phyloP scores from a whole-genome alignment of 2,329 filamentous ascomycete genomes.

The Nannizzia gypsea region DNA sequence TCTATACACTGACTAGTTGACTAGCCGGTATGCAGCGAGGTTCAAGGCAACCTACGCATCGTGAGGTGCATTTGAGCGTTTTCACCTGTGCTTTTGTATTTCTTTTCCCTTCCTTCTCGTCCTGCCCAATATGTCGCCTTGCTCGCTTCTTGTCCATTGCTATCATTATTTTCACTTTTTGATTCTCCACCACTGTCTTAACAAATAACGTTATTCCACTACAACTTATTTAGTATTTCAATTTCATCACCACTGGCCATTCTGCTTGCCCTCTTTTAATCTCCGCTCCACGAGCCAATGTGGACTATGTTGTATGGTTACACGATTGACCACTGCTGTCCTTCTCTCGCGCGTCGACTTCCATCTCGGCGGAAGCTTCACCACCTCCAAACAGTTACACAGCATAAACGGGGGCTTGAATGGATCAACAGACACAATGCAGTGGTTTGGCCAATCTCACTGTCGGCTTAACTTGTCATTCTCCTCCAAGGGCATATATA shows the following conservation, averaged over 20 bases:
- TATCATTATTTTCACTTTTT: background rate
- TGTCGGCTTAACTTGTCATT: background rate
- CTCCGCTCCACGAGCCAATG: constrained; percentile 3
- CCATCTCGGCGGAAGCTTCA: background rate
- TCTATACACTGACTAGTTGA: no score
- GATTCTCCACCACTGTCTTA: constrained; percentile 2
- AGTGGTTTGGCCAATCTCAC: background rate
- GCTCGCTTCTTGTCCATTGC: background rate
- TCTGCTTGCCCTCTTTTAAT: background rate
- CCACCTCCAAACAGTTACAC: background rate
- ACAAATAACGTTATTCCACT: background rate
- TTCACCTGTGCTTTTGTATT: background rate
- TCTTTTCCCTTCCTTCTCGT: background rate
- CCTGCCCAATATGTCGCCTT: background rate
- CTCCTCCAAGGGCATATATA: background rate
- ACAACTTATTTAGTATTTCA: background rate
- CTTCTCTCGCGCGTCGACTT: background rate
- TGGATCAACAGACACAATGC: background rate
- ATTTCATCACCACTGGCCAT: background rate
- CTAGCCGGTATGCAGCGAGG: background rate
- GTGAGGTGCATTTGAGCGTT: constrained; percentile 2
- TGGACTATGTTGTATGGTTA: constrained; percentile 1
- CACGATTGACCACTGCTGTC: background rate
- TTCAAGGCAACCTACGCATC: background rate
- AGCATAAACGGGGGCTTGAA: background rate